These are phyloP conservation scores for Rhododendron vialii DNA, from an alignment of 148 eudicot genomes.

Conservation along the genomic window DNA sequence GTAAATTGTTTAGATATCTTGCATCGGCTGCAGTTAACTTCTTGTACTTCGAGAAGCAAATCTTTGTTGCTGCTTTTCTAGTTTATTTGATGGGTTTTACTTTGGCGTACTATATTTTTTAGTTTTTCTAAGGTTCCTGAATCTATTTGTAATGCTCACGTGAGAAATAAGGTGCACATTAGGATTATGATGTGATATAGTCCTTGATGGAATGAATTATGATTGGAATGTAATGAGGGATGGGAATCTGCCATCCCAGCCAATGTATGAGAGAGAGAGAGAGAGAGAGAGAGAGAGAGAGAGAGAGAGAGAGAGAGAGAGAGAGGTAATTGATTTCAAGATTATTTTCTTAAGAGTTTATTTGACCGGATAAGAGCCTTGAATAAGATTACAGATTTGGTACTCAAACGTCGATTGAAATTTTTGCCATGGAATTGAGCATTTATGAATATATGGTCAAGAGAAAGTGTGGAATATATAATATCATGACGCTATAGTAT, in stretches of 20 bases:
- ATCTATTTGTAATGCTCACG: not conserved
- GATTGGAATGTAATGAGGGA: not conserved
- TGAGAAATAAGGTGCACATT: not conserved
- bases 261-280: not conserved
- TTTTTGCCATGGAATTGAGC: no score
- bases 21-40: not conserved
- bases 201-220: not conserved
- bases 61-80: not conserved
- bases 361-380: no score
- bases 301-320: no score
- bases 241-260: not conserved
- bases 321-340: no score
- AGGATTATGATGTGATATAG: not conserved
- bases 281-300: not conserved
- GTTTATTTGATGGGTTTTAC: not conserved
- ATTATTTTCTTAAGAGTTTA: not conserved
- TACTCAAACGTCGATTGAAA: no score
- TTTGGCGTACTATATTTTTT: not conserved
- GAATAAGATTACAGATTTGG: no score
- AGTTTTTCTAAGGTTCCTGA: not conserved
- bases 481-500: no score
- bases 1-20: not conserved
- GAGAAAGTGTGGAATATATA: no score
- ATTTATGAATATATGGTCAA: no score
- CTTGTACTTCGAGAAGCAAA: not conserved